Evolutionary conservation across 2,329 filamentous ascomycete genomes (phyloP).

Genomic region (Exophiala phaeomuriformis): DNA sequence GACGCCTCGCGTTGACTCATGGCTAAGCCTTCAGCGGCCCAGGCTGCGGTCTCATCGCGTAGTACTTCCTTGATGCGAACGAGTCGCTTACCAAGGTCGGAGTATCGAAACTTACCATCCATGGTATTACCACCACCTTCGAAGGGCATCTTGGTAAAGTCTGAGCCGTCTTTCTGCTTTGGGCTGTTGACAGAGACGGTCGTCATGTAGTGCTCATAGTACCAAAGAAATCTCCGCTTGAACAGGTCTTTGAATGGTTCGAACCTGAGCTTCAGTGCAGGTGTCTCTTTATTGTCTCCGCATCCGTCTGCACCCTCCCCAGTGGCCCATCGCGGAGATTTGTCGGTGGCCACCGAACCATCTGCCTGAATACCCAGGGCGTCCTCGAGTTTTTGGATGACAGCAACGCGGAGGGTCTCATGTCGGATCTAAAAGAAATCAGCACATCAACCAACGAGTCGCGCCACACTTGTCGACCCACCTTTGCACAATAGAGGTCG

Average conservation of each 20-base stretch:
- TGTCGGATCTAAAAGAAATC: conserved; percentile 65
- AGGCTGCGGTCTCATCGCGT: conserved; percentile 62
- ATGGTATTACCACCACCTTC: conserved; percentile 71
- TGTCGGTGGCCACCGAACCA: conserved; percentile 34
- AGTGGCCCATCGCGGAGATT: conserved; percentile 16
- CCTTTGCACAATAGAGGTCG: conserved; percentile 71
- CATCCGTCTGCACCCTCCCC: conserved; percentile 32
- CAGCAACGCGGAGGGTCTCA: conserved; percentile 76
- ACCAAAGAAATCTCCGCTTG: conserved; percentile 92
- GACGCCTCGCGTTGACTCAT: conserved; percentile 60
- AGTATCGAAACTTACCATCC: conserved; percentile 79
- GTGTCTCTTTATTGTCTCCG: conserved; percentile 43
- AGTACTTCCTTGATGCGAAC: conserved; percentile 61
- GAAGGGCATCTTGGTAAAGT: conserved; percentile 80
- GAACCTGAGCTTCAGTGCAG: conserved; percentile 53
- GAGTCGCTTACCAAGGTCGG: conserved; percentile 62
- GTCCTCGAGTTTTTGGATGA: conserved; percentile 77
- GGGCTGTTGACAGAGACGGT: conserved; percentile 58
- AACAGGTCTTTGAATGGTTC: conserved; percentile 85
- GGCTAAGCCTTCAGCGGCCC: conserved; percentile 62
- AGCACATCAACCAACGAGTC: neutral
- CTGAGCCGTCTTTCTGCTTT: conserved; percentile 55
- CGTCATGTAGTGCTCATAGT: conserved; percentile 77
- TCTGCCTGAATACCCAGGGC: conserved; percentile 60
- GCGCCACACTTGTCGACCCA: conserved; percentile 31